Base-by-base conservation (phyloP, 2,329 filamentous ascomycete genomes). In the Graphiopsis chlorocephala region DNA sequence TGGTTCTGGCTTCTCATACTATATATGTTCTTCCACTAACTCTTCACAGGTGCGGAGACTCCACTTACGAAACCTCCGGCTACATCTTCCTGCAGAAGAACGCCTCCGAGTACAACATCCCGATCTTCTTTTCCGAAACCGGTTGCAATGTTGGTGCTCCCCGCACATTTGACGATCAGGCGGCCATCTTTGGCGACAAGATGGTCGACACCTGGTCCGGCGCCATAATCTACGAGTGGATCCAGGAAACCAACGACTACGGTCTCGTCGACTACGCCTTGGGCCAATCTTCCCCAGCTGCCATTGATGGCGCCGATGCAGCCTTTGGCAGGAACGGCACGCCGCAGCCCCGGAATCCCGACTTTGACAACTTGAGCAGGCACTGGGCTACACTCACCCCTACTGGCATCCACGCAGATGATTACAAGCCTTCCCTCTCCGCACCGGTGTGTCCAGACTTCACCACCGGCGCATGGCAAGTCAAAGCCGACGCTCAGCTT, bases 141-240 rank as follows among this genome's bases (percentile, higher is more conserved):
- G 92, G 92, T 65, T 96, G 92, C 83, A 93, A 91, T 74, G 83
- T 80, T 6, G 82, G 83, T 0, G 78, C 79, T 1, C 87, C 88
- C 0, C 84, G 90, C 50, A 79, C 82, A 1, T 92, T 90, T 74
- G 82, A 82, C 26, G 90, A 96, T 74, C 91, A 95, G 77, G 82
- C 85, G 47, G 88, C 91, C 58, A 91, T 96, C 70, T 90, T 95
- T 71, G 89, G 90, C 50, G 70, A 82, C 0, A 78, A 91, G 2
- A 96, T 96, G 92, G 79, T 84, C 6, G 81, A 83, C 78, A 87
- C 82, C 29, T 89, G 85, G 83, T 93, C 90, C 60, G 92, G 92
- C 63, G 84, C 90, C 61, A 93, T 96, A 68, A 83, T 96, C 69
- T 96, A 96, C 78, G 92, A 96, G 75, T 96, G 92, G 92, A 92